Base-by-base conservation (phyloP, 306 rosid genomes). In the Castanea mollissima region DNA sequence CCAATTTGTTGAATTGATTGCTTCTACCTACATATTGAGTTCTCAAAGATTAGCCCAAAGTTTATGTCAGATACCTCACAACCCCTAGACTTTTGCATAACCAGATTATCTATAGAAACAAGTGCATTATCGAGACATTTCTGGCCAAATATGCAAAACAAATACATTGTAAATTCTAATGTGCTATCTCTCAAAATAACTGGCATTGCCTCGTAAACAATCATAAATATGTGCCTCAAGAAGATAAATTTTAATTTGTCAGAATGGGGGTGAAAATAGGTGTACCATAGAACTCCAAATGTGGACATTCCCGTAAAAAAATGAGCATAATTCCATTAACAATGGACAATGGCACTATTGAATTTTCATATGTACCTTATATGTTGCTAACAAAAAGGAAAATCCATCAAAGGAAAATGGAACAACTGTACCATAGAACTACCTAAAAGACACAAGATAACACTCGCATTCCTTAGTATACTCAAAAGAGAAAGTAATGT, bases 1-100 rank as follows among this genome's bases (percentile, higher is more conserved):
- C 98, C 99, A 79, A 95, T 79, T 84, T 95, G 99, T 51, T 93
- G 97, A 86, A 89, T 77, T 9, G 99, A 91, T 86, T 95, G 99
- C 79, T 86, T 95, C 87, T 95, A 96, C 92, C 98, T 95, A 85
- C 71, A 85, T 23, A 55, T 46, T 32, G 38, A 35, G 19, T 71
- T 57, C 14, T 77, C 67, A 57, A 76, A 72, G 19, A 23, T 9
- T 14, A 12, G 55, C 49, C 52, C 55, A 35, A 6, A 85, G 64
- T 19, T 44, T 70, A 70, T 35, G 72, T 81, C 60, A 85, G 84
- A 87, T 82, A 63, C 76, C 76, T 58, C 75, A 77, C 54, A 83
- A 68, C 31, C 60, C 15, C 44, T 0, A 31, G n/a, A 6, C 60
- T 18, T 14, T 21, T 19, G 27, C 29, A 10, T 58, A 51, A 70